These are phyloP conservation scores for Cutaneotrichosporon sp. DNA, from an alignment of 1,284 basidiomycete species.

Conservation along the genomic window DNA sequence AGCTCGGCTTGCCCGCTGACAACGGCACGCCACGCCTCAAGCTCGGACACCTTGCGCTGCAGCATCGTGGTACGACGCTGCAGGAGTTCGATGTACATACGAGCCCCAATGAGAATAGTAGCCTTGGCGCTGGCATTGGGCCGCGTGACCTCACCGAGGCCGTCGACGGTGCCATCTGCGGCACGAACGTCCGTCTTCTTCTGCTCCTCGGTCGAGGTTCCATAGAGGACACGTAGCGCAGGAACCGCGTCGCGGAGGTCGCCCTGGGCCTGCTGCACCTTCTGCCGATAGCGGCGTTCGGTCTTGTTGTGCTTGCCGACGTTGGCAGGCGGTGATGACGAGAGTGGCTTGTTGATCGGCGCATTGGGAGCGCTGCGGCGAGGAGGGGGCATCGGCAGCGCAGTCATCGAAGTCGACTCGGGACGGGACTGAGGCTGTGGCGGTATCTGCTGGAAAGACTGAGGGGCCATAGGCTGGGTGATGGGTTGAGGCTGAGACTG, in stretches of 20 bases:
- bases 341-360: constrained; percentile 23
- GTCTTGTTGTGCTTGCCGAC: constrained; percentile 54
- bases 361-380: constrained; percentile 29
- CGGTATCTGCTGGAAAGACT: constrained; percentile 1
- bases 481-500: constrained; percentile 3
- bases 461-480: constrained; percentile 4
- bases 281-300: constrained; percentile 51
- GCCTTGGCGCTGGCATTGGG: constrained; percentile 52
- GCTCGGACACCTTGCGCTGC: constrained; percentile 40
- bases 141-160: constrained; percentile 49
- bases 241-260: constrained; percentile 53
- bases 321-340: constrained; percentile 20
- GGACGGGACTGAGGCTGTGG: constrained; percentile 5
- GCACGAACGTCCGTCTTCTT: constrained; percentile 42
- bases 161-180: constrained; percentile 49
- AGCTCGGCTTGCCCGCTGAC: constrained; percentile 42
- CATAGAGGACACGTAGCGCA: constrained; percentile 50
- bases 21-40: constrained; percentile 38
- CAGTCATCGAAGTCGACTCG: neutral
- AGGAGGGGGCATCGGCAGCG: constrained; percentile 16
- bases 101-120: constrained; percentile 50
- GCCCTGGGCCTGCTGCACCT: constrained; percentile 52
- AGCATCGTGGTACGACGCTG: constrained; percentile 43
- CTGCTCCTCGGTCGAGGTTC: constrained; percentile 50
- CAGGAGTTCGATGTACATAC: constrained; percentile 51